Evolutionary conservation across 2,329 filamentous ascomycete species (phyloP).

Genomic region (Paecilomyces formosus): DNA sequence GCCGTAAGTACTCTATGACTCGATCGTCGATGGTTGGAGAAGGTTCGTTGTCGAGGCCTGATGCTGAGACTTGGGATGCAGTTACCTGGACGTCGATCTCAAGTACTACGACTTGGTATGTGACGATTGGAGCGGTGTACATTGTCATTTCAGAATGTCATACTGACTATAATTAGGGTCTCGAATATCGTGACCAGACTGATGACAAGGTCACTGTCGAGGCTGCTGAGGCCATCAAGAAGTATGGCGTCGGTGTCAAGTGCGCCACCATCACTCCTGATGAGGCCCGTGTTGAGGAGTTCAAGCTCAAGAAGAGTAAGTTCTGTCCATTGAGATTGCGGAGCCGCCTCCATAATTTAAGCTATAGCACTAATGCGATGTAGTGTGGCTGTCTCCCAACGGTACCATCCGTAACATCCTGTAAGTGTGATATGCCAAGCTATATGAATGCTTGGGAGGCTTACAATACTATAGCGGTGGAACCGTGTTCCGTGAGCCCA

Average conservation of each 20-base stretch:
- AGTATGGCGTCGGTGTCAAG: conserved; percentile 98
- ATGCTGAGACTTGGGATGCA: conserved; percentile 18
- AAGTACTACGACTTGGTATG: conserved; percentile 86
- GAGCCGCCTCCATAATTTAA: neutral
- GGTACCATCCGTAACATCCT: conserved; percentile 68
- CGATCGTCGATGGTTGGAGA: neutral
- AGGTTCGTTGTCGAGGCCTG: conserved; percentile 1
- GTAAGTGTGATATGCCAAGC: conserved; percentile 23
- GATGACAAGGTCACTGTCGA: conserved; percentile 94
- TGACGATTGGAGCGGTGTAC: conserved; percentile 2
- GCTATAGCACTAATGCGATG: neutral
- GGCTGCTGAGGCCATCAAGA: conserved; percentile 95
- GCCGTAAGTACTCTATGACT: conserved; percentile 44
- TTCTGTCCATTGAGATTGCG: conserved; percentile 9
- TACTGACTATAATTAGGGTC: conserved; percentile 45
- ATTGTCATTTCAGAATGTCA: conserved; percentile 1
- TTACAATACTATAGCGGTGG: conserved; percentile 52
- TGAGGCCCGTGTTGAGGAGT: conserved; percentile 93
- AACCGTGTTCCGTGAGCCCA: conserved; percentile 98
- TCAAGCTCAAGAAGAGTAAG: conserved; percentile 96
- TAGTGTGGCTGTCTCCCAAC: conserved; percentile 98
- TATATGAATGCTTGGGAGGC: conserved; percentile 2
- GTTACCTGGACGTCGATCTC: conserved; percentile 90
- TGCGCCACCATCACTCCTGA: conserved; percentile 99
- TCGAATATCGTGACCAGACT: conserved; percentile 92